phyloP scores from a whole-genome alignment of 495 filamentous ascomycete species.

The Aspergillus baeticus region DNA sequence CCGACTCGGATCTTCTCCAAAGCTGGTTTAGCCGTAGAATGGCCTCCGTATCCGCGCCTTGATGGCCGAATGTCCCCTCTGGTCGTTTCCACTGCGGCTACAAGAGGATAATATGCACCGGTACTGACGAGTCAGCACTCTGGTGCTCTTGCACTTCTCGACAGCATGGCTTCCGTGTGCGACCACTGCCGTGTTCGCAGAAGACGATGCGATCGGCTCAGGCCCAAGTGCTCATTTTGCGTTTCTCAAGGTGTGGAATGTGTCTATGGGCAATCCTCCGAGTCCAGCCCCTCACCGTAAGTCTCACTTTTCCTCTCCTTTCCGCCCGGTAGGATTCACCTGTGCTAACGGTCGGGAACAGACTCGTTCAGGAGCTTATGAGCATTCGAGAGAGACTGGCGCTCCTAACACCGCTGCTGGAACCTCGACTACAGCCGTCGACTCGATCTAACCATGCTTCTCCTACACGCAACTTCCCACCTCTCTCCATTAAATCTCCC shows the following conservation, averaged over 20 bases:
- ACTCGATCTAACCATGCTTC: background rate
- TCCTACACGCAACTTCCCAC: background rate
- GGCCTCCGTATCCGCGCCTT: no score
- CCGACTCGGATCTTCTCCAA: no score
- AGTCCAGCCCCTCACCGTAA: background rate
- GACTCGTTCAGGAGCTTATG: background rate
- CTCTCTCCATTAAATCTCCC: background rate
- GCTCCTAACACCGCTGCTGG: background rate
- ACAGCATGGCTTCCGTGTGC: no score
- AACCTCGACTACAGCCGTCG: background rate
- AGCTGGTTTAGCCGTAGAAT: no score
- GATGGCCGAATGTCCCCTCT: no score
- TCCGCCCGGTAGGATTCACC: background rate
- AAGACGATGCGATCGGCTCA: constrained; percentile 1
- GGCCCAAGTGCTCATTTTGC: constrained; percentile 3
- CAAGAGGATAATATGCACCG: no score
- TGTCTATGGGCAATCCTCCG: background rate
- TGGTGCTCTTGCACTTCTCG: no score
- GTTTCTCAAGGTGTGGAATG: background rate
- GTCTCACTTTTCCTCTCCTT: background rate
- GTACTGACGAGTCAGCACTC: no score
- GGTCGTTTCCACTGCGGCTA: no score
- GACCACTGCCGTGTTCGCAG: background rate
- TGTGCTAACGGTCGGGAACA: background rate
- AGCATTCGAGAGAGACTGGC: background rate